Percentiles rank a stretch among this genome's conserved stretches.
These are phyloP conservation scores for Suhomyces maxii DNA, from an alignment of 1,139 yeast species.

Conservation along the genomic window DNA sequence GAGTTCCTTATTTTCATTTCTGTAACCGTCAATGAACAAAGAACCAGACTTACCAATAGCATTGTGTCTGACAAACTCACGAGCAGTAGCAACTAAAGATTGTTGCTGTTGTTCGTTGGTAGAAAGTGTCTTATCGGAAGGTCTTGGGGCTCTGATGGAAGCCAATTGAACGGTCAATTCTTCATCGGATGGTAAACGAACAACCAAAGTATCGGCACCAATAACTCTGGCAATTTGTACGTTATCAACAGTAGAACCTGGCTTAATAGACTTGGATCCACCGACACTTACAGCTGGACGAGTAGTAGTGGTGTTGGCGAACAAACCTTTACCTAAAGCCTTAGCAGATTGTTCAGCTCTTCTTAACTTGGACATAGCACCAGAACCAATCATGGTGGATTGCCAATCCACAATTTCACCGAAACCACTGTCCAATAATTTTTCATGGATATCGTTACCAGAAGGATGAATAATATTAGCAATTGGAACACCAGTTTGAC, in stretches of 20 bases:
- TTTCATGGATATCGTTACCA: conserved; percentile 64
- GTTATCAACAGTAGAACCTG: conserved; percentile 50
- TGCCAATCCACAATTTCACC: conserved; percentile 86
- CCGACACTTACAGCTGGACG: conserved; percentile 17
- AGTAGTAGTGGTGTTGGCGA: conserved; percentile 44
- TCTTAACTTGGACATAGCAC: conserved; percentile 60
- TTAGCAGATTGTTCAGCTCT: conserved; percentile 70
- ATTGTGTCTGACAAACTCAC: conserved; percentile 68
- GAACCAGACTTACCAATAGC: conserved; percentile 69
- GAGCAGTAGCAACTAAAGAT: conserved; percentile 62
- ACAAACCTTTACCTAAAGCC: conserved; percentile 59
- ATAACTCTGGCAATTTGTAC: conserved; percentile 62
- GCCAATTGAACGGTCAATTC: conserved; percentile 70
- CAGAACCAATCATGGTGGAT: conserved; percentile 66
- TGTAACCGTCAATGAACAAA: conserved; percentile 61
- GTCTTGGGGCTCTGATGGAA: conserved; percentile 72
- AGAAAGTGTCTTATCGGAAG: conserved; percentile 56
- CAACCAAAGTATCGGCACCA: conserved; percentile 65
- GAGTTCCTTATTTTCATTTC: conserved; percentile 57
- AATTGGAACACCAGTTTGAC: conserved; percentile 63
- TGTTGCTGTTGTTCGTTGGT: conserved; percentile 34
- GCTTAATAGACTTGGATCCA: conserved; percentile 26
- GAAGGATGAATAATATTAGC: conserved; percentile 70
- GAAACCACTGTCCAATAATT: conserved; percentile 65
- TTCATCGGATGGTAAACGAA: conserved; percentile 48